Evolutionary conservation across 1,284 basidiomycete species (phyloP).

Genomic region (Sanghuangporus baumii): DNA sequence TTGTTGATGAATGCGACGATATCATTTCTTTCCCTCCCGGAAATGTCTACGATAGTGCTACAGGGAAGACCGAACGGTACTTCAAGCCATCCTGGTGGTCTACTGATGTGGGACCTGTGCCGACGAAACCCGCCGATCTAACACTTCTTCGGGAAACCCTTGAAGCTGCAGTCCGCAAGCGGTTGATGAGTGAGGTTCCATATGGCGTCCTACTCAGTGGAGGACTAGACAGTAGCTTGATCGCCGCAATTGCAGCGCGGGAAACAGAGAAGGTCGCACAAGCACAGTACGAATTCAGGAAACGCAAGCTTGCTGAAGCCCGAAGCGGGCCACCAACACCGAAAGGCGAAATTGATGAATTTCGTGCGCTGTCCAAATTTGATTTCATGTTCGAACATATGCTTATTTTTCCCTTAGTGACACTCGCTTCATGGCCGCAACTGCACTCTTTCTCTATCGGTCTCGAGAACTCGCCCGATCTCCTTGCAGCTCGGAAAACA

Average conservation of each 20-base stretch:
- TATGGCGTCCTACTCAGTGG: slow-evolving; percentile 97
- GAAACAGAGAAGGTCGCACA: slow-evolving; percentile 92
- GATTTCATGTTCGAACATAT: neutral
- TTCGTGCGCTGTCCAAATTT: slow-evolving; percentile 35
- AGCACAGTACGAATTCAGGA: slow-evolving; percentile 69
- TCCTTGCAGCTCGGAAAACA: slow-evolving; percentile 90
- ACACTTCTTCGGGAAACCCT: slow-evolving; percentile 74
- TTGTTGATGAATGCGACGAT: slow-evolving; percentile 91
- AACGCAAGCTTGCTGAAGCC: slow-evolving; percentile 48
- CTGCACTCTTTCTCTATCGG: slow-evolving; percentile 99
- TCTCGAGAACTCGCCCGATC: slow-evolving; percentile 92
- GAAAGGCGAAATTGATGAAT: slow-evolving; percentile 39
- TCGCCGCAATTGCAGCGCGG: slow-evolving; percentile 93
- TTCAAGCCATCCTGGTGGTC: slow-evolving; percentile 86
- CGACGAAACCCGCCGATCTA: slow-evolving; percentile 65
- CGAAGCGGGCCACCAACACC: slow-evolving; percentile 57
- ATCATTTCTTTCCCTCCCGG: slow-evolving; percentile 97
- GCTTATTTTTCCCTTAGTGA: slow-evolving; percentile 36
- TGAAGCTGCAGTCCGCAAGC: slow-evolving; percentile 91
- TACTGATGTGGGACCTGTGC: slow-evolving; percentile 51
- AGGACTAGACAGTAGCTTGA: slow-evolving; percentile 93
- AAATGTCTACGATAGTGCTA: slow-evolving; percentile 86
- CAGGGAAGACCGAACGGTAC: slow-evolving; percentile 74
- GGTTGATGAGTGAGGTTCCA: slow-evolving; percentile 98
- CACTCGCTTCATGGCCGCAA: slow-evolving; percentile 90